Conservation (phyloP, 192 early-diverging fungal genomes). For the Podila horticola region DNA sequence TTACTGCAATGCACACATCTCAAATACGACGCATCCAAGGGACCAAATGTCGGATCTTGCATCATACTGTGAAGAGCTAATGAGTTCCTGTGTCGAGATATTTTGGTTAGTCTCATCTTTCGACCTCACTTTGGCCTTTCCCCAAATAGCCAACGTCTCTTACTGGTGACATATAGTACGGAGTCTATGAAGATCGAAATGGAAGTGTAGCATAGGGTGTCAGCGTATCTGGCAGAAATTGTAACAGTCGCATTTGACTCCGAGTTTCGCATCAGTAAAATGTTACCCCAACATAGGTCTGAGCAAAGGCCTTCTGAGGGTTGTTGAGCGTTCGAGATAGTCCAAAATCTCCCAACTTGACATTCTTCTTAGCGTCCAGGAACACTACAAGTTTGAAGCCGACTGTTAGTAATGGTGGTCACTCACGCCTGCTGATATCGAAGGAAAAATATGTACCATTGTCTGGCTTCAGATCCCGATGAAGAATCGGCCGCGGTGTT, state of each 20-base stretch:
- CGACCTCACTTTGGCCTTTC: neutral
- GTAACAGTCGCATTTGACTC: neutral
- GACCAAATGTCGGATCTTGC: constrained; percentile 82
- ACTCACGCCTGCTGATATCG: no score
- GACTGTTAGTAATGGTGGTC: no score
- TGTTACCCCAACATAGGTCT: constrained; percentile 76
- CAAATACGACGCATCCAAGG: constrained; percentile 78
- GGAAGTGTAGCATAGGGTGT: neutral
- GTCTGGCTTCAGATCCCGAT: constrained; percentile 82
- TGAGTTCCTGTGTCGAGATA: constrained; percentile 60
- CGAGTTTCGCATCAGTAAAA: neutral
- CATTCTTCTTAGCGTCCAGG: constrained; percentile 70
- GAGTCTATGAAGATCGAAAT: constrained; percentile 55
- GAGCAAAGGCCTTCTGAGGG: constrained; percentile 71
- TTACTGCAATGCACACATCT: constrained; percentile 79
- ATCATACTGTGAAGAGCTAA: constrained; percentile 74
- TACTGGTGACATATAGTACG: constrained; percentile 85
- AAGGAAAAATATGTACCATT: constrained; percentile 57
- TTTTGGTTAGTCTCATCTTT: neutral
- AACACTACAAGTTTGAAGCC: constrained; percentile 57
- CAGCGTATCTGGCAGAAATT: neutral
- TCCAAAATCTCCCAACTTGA: constrained; percentile 84
- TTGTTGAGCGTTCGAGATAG: constrained; percentile 69
- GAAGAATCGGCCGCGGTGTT: constrained; percentile 62
- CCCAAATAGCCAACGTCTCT: neutral